Evolutionary conservation across 257 asterid genomes (phyloP).

Genomic region (Anisodus acutangulus): DNA sequence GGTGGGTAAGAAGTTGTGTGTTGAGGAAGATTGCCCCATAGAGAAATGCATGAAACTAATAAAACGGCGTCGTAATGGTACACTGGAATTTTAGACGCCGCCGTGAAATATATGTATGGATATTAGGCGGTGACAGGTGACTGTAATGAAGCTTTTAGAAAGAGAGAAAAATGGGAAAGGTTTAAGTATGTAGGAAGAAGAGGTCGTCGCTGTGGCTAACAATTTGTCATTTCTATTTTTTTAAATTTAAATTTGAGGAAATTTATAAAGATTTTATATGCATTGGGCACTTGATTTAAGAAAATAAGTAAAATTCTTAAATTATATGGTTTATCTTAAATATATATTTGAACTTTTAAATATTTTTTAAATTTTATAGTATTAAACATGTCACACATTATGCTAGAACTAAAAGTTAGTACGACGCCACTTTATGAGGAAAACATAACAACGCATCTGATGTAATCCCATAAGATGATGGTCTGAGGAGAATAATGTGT

Average conservation of each 20-base stretch:
- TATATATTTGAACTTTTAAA: not conserved
- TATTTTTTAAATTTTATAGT: not conserved
- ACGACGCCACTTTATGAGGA: too few species aligned
- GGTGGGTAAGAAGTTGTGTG: constrained; percentile 19
- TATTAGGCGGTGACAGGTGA: not conserved
- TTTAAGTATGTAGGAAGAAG: not conserved
- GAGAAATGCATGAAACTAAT: not conserved
- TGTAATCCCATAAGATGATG: too few species aligned
- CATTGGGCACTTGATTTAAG: too few species aligned
- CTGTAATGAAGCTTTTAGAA: not conserved
- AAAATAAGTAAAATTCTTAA: too few species aligned
- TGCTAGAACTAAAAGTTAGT: too few species aligned
- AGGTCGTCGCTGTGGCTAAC: not conserved
- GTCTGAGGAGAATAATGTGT: too few species aligned
- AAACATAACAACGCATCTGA: too few species aligned
- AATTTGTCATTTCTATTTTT: too few species aligned
- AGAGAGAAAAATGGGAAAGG: not conserved
- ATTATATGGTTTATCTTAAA: too few species aligned
- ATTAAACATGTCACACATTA: too few species aligned
- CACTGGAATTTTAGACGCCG: not conserved
- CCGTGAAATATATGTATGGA: not conserved
- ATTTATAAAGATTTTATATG: too few species aligned
- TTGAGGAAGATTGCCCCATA: constrained; percentile 46
- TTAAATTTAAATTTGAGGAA: too few species aligned
- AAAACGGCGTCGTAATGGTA: not conserved